phyloP scores from a whole-genome alignment of 208 protist species.

The Acanthamoeba sp. region DNA sequence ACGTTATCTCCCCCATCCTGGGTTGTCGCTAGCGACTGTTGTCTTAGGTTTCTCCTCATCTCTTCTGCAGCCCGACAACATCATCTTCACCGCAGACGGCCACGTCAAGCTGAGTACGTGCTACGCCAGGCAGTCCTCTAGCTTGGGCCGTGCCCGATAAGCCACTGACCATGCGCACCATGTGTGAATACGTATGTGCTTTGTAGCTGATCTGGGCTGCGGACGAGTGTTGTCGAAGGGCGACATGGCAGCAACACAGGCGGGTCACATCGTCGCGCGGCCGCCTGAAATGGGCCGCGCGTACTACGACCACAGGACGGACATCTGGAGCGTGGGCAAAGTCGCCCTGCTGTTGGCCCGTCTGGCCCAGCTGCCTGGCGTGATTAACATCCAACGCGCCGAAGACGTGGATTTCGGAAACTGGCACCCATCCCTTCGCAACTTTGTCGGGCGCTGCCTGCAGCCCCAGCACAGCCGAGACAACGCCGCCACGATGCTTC shows the following conservation, averaged over 20 bases:
- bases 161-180: too few relatives aligned
- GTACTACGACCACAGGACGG: background rate
- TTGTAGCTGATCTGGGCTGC: background rate
- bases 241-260: background rate
- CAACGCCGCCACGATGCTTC: background rate
- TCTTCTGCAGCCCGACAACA: slow-evolving; percentile 28
- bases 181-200: too few relatives aligned
- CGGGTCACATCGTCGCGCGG: background rate
- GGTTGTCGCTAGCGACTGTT: too few relatives aligned
- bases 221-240: background rate
- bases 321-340: slow-evolving; percentile 17
- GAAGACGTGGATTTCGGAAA: background rate
- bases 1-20: too few relatives aligned
- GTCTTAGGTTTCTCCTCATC: too few relatives aligned
- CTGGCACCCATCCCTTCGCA: background rate
- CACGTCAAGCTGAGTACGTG: background rate
- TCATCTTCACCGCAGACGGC: background rate
- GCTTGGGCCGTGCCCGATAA: too few relatives aligned
- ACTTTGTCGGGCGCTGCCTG: background rate
- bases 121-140: too few relatives aligned
- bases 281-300: background rate
- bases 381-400: background rate
- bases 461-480: background rate
- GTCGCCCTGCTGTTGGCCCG: background rate
- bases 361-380: background rate